These are phyloP conservation scores for Picochlorum sp. DNA, from an alignment of 139 green algal genomes.

Conservation along the genomic window DNA sequence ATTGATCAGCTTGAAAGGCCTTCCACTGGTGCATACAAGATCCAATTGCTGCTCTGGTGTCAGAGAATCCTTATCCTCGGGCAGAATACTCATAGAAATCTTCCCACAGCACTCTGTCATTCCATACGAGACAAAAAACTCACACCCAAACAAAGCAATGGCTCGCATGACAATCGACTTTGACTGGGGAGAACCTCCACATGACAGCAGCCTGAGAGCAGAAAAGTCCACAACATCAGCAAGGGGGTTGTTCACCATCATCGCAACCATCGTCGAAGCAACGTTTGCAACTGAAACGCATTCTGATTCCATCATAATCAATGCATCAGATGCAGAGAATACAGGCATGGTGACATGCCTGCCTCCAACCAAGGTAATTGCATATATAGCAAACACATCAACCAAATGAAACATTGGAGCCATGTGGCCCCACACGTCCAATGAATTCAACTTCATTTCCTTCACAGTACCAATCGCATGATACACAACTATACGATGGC, in stretches of 20 bases:
- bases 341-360: conserved; percentile 62
- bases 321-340: conserved; percentile 49
- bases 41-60: conserved; percentile 35
- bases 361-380: conserved; percentile 71
- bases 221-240: conserved; percentile 55
- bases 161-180: conserved; percentile 39
- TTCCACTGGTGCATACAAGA: conserved; percentile 54
- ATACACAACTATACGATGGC: conserved; percentile 48
- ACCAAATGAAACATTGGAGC: conserved; percentile 93
- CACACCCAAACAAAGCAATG: conserved; percentile 61
- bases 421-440: conserved; percentile 79
- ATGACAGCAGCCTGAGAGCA: conserved; percentile 67
- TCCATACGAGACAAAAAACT: conserved; percentile 83
- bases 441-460: conserved; percentile 64
- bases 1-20: conserved; percentile 64
- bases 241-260: conserved; percentile 67
- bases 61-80: conserved; percentile 12
- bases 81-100: conserved; percentile 83
- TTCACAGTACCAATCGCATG: conserved; percentile 67
- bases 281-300: conserved; percentile 68
- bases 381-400: conserved; percentile 85
- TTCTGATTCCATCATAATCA: conserved; percentile 80
- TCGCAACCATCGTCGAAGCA: conserved; percentile 79
- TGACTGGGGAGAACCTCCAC: conserved; percentile 70
- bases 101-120: conserved; percentile 97